These are phyloP conservation scores for Xylaria sp. DNA, from an alignment of 2,329 filamentous ascomycete genomes.

Conservation along the genomic window DNA sequence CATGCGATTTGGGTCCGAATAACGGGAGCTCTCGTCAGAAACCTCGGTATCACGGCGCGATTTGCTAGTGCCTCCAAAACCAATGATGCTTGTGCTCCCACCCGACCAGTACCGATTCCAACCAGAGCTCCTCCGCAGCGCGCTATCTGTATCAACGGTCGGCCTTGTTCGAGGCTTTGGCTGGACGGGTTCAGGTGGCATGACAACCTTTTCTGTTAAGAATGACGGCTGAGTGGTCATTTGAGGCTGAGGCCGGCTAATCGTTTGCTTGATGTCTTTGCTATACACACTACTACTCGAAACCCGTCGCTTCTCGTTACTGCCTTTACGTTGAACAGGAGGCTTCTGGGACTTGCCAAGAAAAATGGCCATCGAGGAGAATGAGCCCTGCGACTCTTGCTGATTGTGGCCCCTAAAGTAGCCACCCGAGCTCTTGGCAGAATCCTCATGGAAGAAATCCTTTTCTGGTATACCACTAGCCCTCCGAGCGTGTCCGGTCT, in stretches of 20 bases:
- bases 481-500: conserved; percentile 58
- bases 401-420: conserved; percentile 64
- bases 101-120: conserved; percentile 85
- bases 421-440: conserved; percentile 57
- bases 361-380: conserved; percentile 72
- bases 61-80: conserved; percentile 59
- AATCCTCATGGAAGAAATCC: conserved; percentile 55
- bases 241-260: conserved; percentile 70
- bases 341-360: conserved; percentile 70
- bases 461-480: conserved; percentile 65
- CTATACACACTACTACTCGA: conserved; percentile 68
- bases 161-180: conserved; percentile 52
- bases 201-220: conserved; percentile 40
- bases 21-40: conserved; percentile 67
- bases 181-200: conserved; percentile 40
- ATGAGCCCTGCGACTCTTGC: conserved; percentile 66
- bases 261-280: conserved; percentile 71
- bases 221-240: conserved; percentile 51
- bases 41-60: conserved; percentile 61
- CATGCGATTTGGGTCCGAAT: conserved; percentile 62
- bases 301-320: conserved; percentile 65
- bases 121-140: conserved; percentile 72
- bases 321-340: conserved; percentile 63
- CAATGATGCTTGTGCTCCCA: conserved; percentile 75
- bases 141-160: conserved; percentile 54